These are phyloP conservation scores for Leccinum aurantiacum DNA, from an alignment of 768 basidiomycete genomes.

Conservation along the genomic window DNA sequence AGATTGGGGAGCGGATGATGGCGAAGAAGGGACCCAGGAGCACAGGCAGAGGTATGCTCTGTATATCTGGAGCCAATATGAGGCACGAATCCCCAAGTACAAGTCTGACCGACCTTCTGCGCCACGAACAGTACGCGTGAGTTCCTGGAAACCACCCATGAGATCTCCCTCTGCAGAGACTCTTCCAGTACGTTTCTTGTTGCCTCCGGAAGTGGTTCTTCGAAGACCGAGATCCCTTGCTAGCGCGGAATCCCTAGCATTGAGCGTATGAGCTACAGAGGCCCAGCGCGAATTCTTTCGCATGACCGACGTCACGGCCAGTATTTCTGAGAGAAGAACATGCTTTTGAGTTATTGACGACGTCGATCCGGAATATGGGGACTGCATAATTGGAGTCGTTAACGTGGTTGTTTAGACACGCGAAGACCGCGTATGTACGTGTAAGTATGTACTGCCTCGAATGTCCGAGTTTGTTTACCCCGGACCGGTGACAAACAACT, in stretches of 20 bases:
- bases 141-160: slow-evolving; percentile 85
- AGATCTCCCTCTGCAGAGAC: slow-evolving; percentile 76
- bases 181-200: slow-evolving; percentile 44
- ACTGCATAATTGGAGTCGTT: slow-evolving; percentile 16
- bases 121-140: slow-evolving; percentile 72
- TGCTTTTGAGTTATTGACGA: slow-evolving; percentile 58
- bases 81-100: slow-evolving; percentile 14
- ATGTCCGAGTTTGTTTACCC: not conserved
- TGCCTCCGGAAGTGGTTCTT: slow-evolving; percentile 50
- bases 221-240: slow-evolving; percentile 75
- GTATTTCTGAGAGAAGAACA: slow-evolving; percentile 86
- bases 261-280: slow-evolving; percentile 61
- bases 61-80: slow-evolving; percentile 52
- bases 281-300: slow-evolving; percentile 98
- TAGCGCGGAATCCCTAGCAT: slow-evolving; percentile 62
- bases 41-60: slow-evolving; percentile 52
- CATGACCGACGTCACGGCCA: slow-evolving; percentile 91
- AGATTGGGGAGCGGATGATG: slow-evolving; percentile 89
- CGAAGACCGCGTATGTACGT: not conserved
- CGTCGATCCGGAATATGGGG: slow-evolving; percentile 14
- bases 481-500: slow-evolving; percentile 26
- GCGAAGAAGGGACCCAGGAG: slow-evolving; percentile 89
- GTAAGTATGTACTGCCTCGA: not conserved
- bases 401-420: not conserved
- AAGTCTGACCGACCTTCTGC: slow-evolving; percentile 52